These are phyloP conservation scores for Vigna hirtella DNA, from an alignment of 306 rosid species.

Conservation along the genomic window DNA sequence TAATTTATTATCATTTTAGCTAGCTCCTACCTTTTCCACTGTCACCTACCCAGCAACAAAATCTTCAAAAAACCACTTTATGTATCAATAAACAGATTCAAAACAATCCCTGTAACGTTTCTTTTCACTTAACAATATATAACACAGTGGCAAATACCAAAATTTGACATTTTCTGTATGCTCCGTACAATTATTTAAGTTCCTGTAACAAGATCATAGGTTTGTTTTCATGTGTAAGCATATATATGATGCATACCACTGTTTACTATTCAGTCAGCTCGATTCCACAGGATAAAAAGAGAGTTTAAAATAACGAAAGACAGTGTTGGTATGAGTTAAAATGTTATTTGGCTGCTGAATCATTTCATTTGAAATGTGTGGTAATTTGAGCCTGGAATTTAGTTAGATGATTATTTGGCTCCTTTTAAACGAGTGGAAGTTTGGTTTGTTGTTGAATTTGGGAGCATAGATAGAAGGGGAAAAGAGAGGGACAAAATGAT, in stretches of 20 bases:
- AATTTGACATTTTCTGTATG: no score
- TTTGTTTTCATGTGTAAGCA: neutral
- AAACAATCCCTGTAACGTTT: neutral
- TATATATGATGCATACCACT: neutral
- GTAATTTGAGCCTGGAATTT: no score
- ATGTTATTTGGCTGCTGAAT: slow-evolving; percentile 9
- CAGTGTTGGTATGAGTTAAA: neutral
- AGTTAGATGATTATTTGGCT: no score
- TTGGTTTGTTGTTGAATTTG: neutral
- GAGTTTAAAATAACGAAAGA: neutral
- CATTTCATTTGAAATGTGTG: slow-evolving; percentile 2
- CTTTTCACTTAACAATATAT: neutral
- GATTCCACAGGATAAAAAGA: neutral
- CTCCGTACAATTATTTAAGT: no score
- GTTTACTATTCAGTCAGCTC: neutral
- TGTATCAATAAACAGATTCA: neutral
- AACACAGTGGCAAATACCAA: no score
- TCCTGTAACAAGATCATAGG: neutral
- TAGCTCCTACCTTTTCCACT: slow-evolving; percentile 12
- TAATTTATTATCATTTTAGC: slow-evolving; percentile 50
- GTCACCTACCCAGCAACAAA: neutral
- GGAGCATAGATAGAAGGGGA: neutral
- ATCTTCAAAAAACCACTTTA: neutral
- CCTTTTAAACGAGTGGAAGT: neutral
- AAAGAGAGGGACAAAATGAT: neutral